phyloP scores from a whole-genome alignment of 345 rosid genomes.

The Kandelia obovata region DNA sequence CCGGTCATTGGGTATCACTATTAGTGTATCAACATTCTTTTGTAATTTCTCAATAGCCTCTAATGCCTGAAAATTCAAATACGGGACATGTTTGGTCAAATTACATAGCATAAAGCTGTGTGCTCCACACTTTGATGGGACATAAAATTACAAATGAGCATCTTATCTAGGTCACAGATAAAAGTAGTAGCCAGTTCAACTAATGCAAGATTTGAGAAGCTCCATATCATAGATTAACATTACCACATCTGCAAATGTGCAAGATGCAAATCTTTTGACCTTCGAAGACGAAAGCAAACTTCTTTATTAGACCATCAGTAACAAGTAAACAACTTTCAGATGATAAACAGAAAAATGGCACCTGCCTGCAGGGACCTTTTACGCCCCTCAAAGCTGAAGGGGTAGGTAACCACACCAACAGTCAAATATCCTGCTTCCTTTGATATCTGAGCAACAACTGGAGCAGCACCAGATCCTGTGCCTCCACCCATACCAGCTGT shows the following conservation, averaged over 20 bases:
- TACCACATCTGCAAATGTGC: too few relatives aligned
- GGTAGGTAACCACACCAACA: conserved; percentile 98
- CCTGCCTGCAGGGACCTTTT: conserved; percentile 86
- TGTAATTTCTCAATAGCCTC: conserved; percentile 95
- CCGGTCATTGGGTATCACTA: conserved; percentile 96
- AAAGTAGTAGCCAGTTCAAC: background rate
- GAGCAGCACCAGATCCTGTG: conserved; percentile 99
- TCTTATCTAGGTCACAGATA: too few relatives aligned
- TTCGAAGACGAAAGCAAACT: too few relatives aligned
- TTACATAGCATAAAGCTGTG: background rate
- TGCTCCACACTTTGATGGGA: background rate
- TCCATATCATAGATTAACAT: too few relatives aligned
- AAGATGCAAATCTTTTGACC: too few relatives aligned
- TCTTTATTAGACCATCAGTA: background rate
- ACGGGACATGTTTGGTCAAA: background rate
- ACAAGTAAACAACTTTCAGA: background rate
- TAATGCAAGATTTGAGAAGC: too few relatives aligned
- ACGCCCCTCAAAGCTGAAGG: conserved; percentile 98
- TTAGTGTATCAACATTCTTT: conserved; percentile 91
- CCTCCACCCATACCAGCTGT: conserved; percentile 99
- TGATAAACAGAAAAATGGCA: conserved; percentile 10
- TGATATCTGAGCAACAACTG: conserved; percentile 87
- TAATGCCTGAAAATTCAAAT: conserved; percentile 60
- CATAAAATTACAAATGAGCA: too few relatives aligned
- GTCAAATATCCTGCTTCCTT: conserved; percentile 94